phyloP scores from a whole-genome alignment of 352 stramenopile genomes.

The Globisporangium mamillatum region DNA sequence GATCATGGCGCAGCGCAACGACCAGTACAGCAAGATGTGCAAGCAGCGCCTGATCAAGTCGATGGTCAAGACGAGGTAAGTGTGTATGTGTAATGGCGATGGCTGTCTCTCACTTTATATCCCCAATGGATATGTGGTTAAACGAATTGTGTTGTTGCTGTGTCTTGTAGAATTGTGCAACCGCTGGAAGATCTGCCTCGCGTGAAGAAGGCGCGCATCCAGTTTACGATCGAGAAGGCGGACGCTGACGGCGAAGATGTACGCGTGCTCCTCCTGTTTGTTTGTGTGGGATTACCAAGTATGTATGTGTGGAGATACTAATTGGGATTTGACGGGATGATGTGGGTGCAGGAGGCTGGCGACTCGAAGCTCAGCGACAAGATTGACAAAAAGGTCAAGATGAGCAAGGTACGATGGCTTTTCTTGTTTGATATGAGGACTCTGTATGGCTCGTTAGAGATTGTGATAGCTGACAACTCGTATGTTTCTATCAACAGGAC shows the following conservation, averaged over 20 bases:
- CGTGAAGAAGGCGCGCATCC: conserved; percentile 77
- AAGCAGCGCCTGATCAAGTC: conserved; percentile 85
- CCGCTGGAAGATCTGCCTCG: conserved; percentile 68
- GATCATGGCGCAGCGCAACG: conserved; percentile 80
- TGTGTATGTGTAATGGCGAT: not conserved
- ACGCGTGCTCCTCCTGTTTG: conserved; percentile 10
- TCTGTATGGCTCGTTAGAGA: not conserved
- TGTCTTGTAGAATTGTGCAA: conserved; percentile 54
- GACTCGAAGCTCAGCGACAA: conserved; percentile 64
- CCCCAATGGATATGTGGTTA: not conserved
- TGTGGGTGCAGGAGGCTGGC: conserved; percentile 32
- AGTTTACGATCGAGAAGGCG: conserved; percentile 82
- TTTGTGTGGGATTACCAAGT: not conserved
- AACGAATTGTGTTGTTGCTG: not conserved
- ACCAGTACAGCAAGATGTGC: conserved; percentile 83
- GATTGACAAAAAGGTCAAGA: conserved; percentile 88
- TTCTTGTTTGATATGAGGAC: not conserved
- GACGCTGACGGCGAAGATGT: conserved; percentile 69
- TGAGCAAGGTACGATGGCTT: conserved; percentile 67
- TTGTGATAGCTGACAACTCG: conserved; percentile 3
- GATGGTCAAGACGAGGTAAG: conserved; percentile 77
- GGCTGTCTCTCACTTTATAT: not conserved
- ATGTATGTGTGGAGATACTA: not conserved
- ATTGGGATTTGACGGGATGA: conserved; percentile 2
- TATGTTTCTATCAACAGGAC: conserved; percentile 36